phyloP scores from a whole-genome alignment of 495 filamentous ascomycete genomes.

The Acidomyces sp. region DNA sequence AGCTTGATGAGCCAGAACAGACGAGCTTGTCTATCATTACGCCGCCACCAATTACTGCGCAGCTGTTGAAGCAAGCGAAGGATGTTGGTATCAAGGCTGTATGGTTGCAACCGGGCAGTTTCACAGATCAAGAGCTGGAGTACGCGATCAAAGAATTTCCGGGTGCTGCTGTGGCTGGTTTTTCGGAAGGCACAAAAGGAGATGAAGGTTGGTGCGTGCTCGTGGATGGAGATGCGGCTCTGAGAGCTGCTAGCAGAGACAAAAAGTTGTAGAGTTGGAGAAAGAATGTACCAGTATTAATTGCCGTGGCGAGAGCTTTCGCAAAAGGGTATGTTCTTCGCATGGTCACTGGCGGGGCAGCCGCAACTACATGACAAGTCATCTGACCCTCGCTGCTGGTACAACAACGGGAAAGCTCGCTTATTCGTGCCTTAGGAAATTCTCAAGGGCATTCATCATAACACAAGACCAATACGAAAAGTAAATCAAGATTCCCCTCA shows the following conservation, averaged over 20 bases:
- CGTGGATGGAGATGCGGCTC: constrained; percentile 68
- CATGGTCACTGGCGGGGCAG: too few species aligned
- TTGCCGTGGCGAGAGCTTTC: too few species aligned
- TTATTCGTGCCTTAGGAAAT: too few species aligned
- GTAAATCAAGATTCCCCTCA: too few species aligned
- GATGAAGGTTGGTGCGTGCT: constrained; percentile 83
- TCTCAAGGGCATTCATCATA: too few species aligned
- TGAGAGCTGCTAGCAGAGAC: constrained; percentile 46
- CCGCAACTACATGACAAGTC: too few species aligned
- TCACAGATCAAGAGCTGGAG: constrained; percentile 55
- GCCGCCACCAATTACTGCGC: constrained; percentile 57
- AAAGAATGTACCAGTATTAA: too few species aligned
- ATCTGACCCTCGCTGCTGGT: too few species aligned
- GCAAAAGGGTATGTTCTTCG: too few species aligned
- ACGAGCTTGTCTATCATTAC: constrained; percentile 82
- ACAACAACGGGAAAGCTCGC: too few species aligned
- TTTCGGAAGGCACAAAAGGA: constrained; percentile 34
- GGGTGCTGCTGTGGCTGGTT: constrained; percentile 53
- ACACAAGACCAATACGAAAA: too few species aligned
- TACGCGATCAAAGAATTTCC: constrained; percentile 52
- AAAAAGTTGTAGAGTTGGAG: constrained; percentile 20
- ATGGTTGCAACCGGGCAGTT: constrained; percentile 88
- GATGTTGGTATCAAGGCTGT: constrained; percentile 64
- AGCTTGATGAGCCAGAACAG: constrained; percentile 48
- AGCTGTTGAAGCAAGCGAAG: constrained; percentile 66